Evolutionary conservation across 2,329 filamentous ascomycete species (phyloP).

Genomic region (Pseudomassariella vexata): DNA sequence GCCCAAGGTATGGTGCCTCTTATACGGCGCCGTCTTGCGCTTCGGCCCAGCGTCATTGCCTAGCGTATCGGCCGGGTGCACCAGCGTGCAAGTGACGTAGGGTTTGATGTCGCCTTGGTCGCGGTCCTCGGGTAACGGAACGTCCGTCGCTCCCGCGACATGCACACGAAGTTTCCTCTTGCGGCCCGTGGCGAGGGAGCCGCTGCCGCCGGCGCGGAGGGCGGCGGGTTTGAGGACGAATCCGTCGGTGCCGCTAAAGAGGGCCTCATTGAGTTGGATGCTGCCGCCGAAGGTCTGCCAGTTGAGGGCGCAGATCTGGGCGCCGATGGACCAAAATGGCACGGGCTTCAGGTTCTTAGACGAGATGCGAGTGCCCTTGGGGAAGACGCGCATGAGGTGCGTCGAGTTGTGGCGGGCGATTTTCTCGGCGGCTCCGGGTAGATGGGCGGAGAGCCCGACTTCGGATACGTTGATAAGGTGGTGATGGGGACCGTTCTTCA

Average conservation of each 20-base stretch:
- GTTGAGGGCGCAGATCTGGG: conserved; percentile 65
- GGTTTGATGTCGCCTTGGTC: conserved; percentile 51
- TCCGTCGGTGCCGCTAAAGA: conserved; percentile 60
- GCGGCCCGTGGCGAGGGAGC: conserved; percentile 38
- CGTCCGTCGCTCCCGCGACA: conserved; percentile 56
- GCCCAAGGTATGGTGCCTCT: conserved; percentile 52
- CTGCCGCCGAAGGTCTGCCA: conserved; percentile 62
- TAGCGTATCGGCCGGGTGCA: conserved; percentile 50
- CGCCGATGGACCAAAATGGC: conserved; percentile 60
- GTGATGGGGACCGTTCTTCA: conserved; percentile 25
- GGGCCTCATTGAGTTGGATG: conserved; percentile 63
- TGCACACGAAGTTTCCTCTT: conserved; percentile 49
- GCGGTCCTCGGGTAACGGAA: conserved; percentile 47
- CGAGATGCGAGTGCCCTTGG: conserved; percentile 63
- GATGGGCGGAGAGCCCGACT: conserved; percentile 45
- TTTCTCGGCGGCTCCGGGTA: conserved; percentile 38
- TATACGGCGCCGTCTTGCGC: conserved; percentile 56
- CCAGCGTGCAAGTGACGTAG: conserved; percentile 60
- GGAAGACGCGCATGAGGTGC: conserved; percentile 66
- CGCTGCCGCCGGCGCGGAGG: conserved; percentile 50
- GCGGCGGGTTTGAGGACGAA: conserved; percentile 60
- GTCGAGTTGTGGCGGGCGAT: conserved; percentile 57
- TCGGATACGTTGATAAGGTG: conserved; percentile 58
- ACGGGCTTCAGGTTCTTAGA: conserved; percentile 59
- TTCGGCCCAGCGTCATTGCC: conserved; percentile 46